Base-by-base conservation (phyloP, 495 filamentous ascomycete species). In the Penicillium cataractarum region DNA sequence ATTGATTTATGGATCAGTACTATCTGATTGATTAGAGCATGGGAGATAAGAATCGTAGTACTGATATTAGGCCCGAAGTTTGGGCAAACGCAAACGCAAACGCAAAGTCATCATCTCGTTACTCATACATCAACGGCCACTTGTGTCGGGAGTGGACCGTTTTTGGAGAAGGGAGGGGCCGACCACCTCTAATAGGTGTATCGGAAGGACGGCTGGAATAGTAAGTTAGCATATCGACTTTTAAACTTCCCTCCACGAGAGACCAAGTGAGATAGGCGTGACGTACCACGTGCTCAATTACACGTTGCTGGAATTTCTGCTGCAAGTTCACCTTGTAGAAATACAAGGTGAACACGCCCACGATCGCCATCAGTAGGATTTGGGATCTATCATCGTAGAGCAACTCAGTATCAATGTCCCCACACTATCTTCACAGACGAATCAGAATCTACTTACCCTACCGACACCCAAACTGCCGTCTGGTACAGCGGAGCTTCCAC, bases 381-480 rank as follows among this genome's bases (percentile, higher is more conserved):
- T 92, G 89, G 8, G 87, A 85, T 3, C 82, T 83, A 49, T 15
- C 17, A 49, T 46, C 4, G 12, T 8, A 31, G 9, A 40, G 9
- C 6, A 39, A 87, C 80, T 68, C 29, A 33, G 15, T 8, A 33
- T 35, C 7, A 1, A 12, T n/a, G 13, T 10, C 32, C 19, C 6
- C 35, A 37, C 26, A 10, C 15, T 0, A 3, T 32, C 17, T 13
- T 29, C 24, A 24, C 26, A 2, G 21, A 42, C 13, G 3, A 22
- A n/a, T 56, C 17, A 56, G 35, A 57, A 44, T 10, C n/a, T 9
- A 69, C 72, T 71, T 40, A 89, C 75, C 86, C 87, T 51, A 92
- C 88, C 1, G 86, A 89, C 13, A 90, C 82, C 86, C 87, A 91
- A 4, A 92, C 82, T 2, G 89, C 89, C 0, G 89, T 92, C 29